phyloP scores from a whole-genome alignment of 225 moss, liverwort and hornwort species.

The Bryoerythrophyllum caledonicum region DNA sequence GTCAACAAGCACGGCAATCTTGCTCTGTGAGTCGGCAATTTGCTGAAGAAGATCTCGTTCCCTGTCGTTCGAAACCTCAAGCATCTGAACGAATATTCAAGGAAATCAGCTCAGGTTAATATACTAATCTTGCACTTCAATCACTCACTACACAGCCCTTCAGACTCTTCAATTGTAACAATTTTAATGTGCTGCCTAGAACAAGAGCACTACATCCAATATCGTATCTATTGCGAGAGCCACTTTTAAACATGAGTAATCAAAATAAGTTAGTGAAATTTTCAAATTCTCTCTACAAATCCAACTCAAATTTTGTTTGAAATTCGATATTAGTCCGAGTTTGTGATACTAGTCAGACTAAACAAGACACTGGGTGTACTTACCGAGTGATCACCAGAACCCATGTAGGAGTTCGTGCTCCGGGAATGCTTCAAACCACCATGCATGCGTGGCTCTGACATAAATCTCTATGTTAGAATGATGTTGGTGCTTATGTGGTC shows the following conservation, averaged over 20 bases:
- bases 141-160: too few species aligned
- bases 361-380: background rate
- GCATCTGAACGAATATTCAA: conserved; percentile 24
- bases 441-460: conserved; percentile 36
- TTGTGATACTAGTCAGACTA: too few species aligned
- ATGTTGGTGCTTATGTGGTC: conserved; percentile 4
- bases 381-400: conserved; percentile 37
- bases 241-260: too few species aligned
- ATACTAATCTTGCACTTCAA: too few species aligned
- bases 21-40: conserved; percentile 49
- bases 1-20: conserved; percentile 35
- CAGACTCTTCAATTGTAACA: background rate
- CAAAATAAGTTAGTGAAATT: too few species aligned
- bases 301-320: too few species aligned
- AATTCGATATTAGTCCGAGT: too few species aligned
- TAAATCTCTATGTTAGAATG: conserved; percentile 21
- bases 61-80: conserved; percentile 39
- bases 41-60: conserved; percentile 54
- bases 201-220: background rate
- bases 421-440: conserved; percentile 43
- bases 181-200: background rate
- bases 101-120: background rate
- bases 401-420: conserved; percentile 34
- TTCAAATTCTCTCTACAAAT: too few species aligned
- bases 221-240: too few species aligned